These are phyloP conservation scores for Tuber melanosporum DNA, from an alignment of 495 filamentous ascomycete genomes.

Conservation along the genomic window DNA sequence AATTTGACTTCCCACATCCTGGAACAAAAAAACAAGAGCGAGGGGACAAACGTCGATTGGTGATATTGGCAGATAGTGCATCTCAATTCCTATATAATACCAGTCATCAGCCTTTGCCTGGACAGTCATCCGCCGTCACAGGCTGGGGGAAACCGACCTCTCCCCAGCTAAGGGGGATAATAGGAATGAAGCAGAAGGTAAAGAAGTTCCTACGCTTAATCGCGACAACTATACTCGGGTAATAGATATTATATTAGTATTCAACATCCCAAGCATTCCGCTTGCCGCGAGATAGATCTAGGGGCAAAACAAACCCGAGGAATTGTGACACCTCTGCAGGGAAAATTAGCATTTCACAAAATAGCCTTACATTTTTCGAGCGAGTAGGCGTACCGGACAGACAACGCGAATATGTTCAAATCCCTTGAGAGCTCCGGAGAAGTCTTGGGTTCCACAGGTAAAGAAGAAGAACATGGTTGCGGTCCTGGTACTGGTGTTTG, in stretches of 20 bases:
- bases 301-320: conserved; percentile 12
- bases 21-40: background rate
- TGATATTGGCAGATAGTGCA: conserved; percentile 30
- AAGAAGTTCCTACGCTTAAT: conserved; percentile 37
- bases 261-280: background rate
- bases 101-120: background rate
- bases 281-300: background rate
- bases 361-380: background rate
- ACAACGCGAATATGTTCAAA: conserved; percentile 24
- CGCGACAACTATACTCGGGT: conserved; percentile 15
- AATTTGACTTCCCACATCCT: conserved; percentile 4
- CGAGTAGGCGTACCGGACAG: conserved; percentile 23
- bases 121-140: conserved; percentile 2
- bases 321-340: conserved; percentile 23
- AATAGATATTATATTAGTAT: conserved; percentile 14
- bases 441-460: conserved; percentile 27
- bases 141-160: conserved; percentile 13
- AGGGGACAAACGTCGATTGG: conserved; percentile 27
- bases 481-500: background rate
- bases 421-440: conserved; percentile 19
- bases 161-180: conserved; percentile 34
- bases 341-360: conserved; percentile 10
- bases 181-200: conserved; percentile 39
- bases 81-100: conserved; percentile 20
- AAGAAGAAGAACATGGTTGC: conserved; percentile 34